A percentile compares a stretch with the other conserved stretches of the same genome.
Evolutionary conservation across 805 yeast genomes (phyloP).

Genomic region (Yarrowia hollandica): DNA sequence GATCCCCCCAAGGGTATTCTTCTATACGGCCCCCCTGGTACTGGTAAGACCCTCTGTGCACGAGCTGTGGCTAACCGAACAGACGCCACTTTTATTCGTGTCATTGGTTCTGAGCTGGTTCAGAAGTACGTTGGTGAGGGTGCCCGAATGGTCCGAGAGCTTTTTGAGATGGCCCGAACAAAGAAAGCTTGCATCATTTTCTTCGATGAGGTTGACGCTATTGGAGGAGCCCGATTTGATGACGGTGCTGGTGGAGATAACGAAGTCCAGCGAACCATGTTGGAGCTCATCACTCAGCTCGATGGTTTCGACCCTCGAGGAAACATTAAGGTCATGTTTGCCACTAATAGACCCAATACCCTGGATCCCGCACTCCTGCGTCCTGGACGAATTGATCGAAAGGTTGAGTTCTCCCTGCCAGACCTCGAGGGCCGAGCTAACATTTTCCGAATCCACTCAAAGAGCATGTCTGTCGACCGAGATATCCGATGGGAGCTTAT

Average conservation of each 20-base stretch:
- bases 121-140: constrained; percentile 99
- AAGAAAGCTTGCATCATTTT: constrained; percentile 97
- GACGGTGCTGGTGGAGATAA: constrained; percentile 99
- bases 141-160: constrained; percentile 98
- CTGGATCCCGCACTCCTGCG: constrained; percentile 96
- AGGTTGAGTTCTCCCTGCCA: constrained; percentile 94
- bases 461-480: constrained; percentile 96
- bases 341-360: constrained; percentile 97
- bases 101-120: constrained; percentile 96
- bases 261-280: constrained; percentile 98
- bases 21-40: constrained; percentile 97
- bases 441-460: constrained; percentile 94
- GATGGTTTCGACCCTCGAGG: constrained; percentile 99
- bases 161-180: constrained; percentile 98
- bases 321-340: constrained; percentile 98
- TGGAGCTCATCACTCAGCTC: constrained; percentile 94
- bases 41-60: constrained; percentile 97
- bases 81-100: constrained; percentile 97
- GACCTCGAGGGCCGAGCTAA: constrained; percentile 98
- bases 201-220: constrained; percentile 98
- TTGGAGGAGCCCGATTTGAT: constrained; percentile 99
- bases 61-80: constrained; percentile 99
- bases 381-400: constrained; percentile 98
- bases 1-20: constrained; percentile 99
- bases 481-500: constrained; percentile 98